phyloP scores from a whole-genome alignment of 208 protist genomes.

The Trypanosoma melophagium region DNA sequence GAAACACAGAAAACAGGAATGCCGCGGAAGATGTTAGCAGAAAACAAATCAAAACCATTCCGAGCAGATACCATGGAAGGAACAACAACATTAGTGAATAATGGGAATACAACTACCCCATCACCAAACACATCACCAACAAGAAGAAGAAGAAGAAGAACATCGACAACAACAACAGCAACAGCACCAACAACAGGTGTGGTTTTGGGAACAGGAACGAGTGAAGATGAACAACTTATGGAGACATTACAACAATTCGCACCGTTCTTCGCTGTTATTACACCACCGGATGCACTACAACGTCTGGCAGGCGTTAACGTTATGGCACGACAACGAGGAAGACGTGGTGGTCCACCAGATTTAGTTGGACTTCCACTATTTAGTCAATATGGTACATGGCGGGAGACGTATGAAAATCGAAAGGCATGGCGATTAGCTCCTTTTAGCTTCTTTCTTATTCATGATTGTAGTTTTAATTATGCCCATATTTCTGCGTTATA shows the following conservation, averaged over 20 bases:
- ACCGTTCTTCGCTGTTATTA: slow-evolving; percentile 84
- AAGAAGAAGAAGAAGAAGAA: too few relatives aligned
- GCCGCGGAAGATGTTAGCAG: background rate
- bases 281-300: slow-evolving; percentile 42
- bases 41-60: too few relatives aligned
- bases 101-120: background rate
- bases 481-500: slow-evolving; percentile 77
- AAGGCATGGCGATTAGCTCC: slow-evolving; percentile 60
- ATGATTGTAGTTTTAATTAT: slow-evolving; percentile 83
- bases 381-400: slow-evolving; percentile 84
- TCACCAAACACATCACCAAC: background rate
- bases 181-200: background rate
- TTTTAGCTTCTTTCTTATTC: slow-evolving; percentile 82
- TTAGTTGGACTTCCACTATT: slow-evolving; percentile 73
- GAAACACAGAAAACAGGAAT: background rate
- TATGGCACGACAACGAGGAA: slow-evolving; percentile 34
- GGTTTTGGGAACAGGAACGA: background rate
- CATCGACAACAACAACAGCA: background rate
- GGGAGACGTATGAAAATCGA: slow-evolving; percentile 80
- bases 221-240: slow-evolving; percentile 30
- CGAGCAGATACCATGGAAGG: background rate
- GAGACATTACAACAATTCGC: slow-evolving; percentile 74
- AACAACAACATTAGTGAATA: background rate
- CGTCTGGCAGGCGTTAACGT: slow-evolving; percentile 39
- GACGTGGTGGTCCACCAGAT: slow-evolving; percentile 31